Conservation (phyloP, 495 filamentous ascomycete genomes). For the Penicillium crystallinum region DNA sequence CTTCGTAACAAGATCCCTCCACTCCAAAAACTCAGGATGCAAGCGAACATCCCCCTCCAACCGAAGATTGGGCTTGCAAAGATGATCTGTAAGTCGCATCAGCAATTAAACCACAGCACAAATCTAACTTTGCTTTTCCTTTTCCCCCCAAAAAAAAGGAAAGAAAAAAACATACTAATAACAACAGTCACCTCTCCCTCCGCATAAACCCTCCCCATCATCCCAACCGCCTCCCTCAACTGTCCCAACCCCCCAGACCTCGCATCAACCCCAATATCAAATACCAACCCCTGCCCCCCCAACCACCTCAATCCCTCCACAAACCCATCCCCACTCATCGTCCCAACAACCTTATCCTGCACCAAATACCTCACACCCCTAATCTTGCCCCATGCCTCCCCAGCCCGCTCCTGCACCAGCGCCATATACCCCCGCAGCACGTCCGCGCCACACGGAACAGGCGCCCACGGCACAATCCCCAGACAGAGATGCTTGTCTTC, state of each 20-base stretch:
- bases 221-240: constrained; percentile 63
- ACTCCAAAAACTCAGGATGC: constrained; percentile 54
- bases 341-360: constrained; percentile 65
- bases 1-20: constrained; percentile 32
- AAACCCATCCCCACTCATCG: constrained; percentile 56
- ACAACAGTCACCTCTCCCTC: constrained; percentile 56
- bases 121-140: neutral
- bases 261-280: constrained; percentile 80
- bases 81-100: constrained; percentile 54
- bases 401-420: constrained; percentile 32
- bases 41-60: constrained; percentile 33
- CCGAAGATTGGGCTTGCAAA: constrained; percentile 78
- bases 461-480: constrained; percentile 78
- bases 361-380: constrained; percentile 76
- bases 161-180: constrained; percentile 50
- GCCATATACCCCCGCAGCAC: constrained; percentile 47
- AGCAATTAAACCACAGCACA: neutral
- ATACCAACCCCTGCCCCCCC: constrained; percentile 55
- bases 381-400: constrained; percentile 46
- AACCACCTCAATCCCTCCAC: constrained; percentile 65
- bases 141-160: neutral
- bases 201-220: constrained; percentile 61
- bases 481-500: constrained; percentile 51
- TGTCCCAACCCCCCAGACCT: constrained; percentile 62
- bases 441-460: constrained; percentile 54